These are phyloP conservation scores for Dictyostelium firmibasis DNA, from an alignment of 78 protist genomes.

Conservation along the genomic window DNA sequence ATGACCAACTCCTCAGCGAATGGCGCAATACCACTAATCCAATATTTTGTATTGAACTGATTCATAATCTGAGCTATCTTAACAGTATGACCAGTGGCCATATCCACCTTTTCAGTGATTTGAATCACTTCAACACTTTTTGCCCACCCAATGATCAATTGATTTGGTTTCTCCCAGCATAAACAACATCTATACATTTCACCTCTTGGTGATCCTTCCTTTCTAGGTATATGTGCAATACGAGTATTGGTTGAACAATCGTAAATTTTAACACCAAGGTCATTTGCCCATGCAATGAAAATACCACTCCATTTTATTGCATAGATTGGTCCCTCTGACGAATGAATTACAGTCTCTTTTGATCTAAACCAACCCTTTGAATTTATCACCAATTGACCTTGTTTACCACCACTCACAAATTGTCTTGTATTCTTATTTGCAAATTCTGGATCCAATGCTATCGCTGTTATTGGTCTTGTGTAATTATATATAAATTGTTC, in stretches of 20 bases:
- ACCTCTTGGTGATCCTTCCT: slow-evolving; percentile 77
- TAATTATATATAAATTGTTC: slow-evolving; percentile 15
- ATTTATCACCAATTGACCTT: slow-evolving; percentile 84
- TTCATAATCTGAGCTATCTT: slow-evolving; percentile 72
- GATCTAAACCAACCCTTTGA: slow-evolving; percentile 85
- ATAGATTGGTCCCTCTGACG: slow-evolving; percentile 88
- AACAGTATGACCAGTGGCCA: background rate
- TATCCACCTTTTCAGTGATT: slow-evolving; percentile 27
- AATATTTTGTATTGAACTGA: slow-evolving; percentile 85
- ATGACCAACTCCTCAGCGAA: slow-evolving; percentile 82
- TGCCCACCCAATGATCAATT: slow-evolving; percentile 95
- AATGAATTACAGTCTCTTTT: slow-evolving; percentile 83
- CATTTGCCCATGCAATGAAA: slow-evolving; percentile 95
- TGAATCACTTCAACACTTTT: slow-evolving; percentile 80
- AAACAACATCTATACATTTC: slow-evolving; percentile 86
- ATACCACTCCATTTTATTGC: slow-evolving; percentile 88
- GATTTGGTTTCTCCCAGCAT: slow-evolving; percentile 86
- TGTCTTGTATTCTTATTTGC: slow-evolving; percentile 44
- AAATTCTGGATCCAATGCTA: slow-evolving; percentile 92
- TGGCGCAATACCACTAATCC: slow-evolving; percentile 91
- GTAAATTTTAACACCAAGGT: slow-evolving; percentile 90
- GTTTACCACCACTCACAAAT: slow-evolving; percentile 92
- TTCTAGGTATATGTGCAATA: slow-evolving; percentile 86
- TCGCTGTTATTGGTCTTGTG: slow-evolving; percentile 81
- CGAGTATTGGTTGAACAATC: slow-evolving; percentile 79